Evolutionary conservation across 176 grass and related monocot genomes (phyloP).

Genomic region (Thalia dealbata): DNA sequence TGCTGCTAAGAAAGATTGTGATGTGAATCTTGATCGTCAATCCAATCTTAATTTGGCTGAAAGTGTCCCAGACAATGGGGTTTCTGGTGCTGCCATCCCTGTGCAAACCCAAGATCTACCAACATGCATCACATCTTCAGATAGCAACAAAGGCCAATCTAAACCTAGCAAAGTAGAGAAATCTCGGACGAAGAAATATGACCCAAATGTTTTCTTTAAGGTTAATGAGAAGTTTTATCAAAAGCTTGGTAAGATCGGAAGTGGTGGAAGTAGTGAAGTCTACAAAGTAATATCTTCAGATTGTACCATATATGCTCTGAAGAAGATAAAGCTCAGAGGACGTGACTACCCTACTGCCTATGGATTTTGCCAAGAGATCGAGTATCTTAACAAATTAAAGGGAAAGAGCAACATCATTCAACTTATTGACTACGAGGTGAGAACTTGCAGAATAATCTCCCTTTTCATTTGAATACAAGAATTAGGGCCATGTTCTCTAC

Average conservation of each 20-base stretch:
- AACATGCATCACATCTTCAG: constrained; percentile 32
- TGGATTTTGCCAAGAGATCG: constrained; percentile 92
- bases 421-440: constrained; percentile 92
- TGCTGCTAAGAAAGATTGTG: constrained; percentile 22
- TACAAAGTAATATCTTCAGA: constrained; percentile 84
- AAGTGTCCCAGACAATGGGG: constrained; percentile 21
- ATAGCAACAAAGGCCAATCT: constrained; percentile 26
- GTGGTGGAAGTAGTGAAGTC: constrained; percentile 95
- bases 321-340: constrained; percentile 94
- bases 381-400: constrained; percentile 82
- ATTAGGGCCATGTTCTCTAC: too few relatives aligned
- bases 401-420: constrained; percentile 88
- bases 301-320: constrained; percentile 74
- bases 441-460: not conserved
- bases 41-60: constrained; percentile 27
- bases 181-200: constrained; percentile 52
- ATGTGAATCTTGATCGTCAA: constrained; percentile 29
- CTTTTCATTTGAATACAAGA: not conserved
- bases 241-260: constrained; percentile 93
- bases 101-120: constrained; percentile 33
- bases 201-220: constrained; percentile 70
- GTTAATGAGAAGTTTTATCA: constrained; percentile 93
- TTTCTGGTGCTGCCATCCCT: constrained; percentile 18
- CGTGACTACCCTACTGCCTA: constrained; percentile 83
- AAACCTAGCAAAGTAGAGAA: constrained; percentile 46